Evolutionary conservation across 805 yeast genomes (phyloP), one percentile per base, ranked within the genome.

Genomic region (Saccharomycopsis schoenii): DNA sequence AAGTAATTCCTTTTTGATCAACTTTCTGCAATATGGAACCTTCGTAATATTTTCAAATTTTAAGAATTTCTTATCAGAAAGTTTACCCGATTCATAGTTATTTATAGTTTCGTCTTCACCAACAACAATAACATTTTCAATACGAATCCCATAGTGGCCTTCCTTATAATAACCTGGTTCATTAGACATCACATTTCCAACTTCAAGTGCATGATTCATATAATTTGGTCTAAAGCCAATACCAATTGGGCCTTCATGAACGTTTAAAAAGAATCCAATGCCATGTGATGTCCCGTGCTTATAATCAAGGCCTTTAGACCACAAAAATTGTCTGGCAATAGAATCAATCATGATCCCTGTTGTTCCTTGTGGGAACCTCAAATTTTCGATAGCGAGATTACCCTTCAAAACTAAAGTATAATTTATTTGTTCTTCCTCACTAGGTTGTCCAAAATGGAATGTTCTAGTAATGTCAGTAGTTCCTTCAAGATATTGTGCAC

Each of bases 281-380:
- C 99, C 99, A 72, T 94, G 99, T 1, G 98, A 97, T 0, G 98
- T 90, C 10, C 99, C 98, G 72, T 94, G 99, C 65, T 85, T 82
- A 71, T 88, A 94, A 70, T 89, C 94, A 57, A 89, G 76, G 0
- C 98, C 98, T 58, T 83, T 78, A 47, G 82, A 76, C 91, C 96
- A 88, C 62, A 94, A 74, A 58, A 82, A 85, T 71, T 86, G 91
- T 65, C 99, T 80, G 0, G 97, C 96, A 58, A 91, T 77, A 0
- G 83, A 76, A 69, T 94, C 99, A 40, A 94, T 81, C 68, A 83
- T 80, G 60, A 81, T 80, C 0, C 97, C 96, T 10, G 87, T 81
- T 0, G 89, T 81, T 4, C 86, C 86, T 59, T 81, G 83, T 2
- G 94, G 94, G 73, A 94, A 89, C 24, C 83, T 82, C 2, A 91